Evolutionary conservation across 139 green algal genomes (phyloP).

Genomic region (Spirogloea muscicola): DNA sequence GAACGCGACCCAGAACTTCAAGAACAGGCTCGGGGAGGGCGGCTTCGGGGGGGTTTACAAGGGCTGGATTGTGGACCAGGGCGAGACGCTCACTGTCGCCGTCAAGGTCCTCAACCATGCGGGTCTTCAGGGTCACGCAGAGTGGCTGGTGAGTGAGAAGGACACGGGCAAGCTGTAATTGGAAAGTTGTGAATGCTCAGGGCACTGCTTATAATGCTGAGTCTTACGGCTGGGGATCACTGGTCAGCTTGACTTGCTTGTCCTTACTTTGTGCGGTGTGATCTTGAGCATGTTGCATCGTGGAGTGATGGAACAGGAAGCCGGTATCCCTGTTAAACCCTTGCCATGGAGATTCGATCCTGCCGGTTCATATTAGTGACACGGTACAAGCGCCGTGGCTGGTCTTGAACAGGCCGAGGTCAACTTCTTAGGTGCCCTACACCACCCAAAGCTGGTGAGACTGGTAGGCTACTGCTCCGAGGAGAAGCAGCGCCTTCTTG

Average conservation of each 20-base stretch:
- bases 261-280: neutral
- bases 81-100: constrained; percentile 1
- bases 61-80: neutral
- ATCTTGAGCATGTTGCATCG: neutral
- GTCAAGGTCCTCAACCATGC: constrained; percentile 43
- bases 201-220: too few species aligned
- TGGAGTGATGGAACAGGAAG: too few species aligned
- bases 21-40: constrained; percentile 30
- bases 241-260: neutral
- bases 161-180: neutral
- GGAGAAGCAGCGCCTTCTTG: constrained; percentile 19
- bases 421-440: constrained; percentile 17
- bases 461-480: constrained; percentile 40
- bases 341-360: too few species aligned
- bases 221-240: neutral
- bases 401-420: constrained; percentile 38
- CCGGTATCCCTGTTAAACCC: too few species aligned
- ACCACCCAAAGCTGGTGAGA: constrained; percentile 31
- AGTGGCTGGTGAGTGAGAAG: constrained; percentile 34
- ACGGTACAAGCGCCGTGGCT: neutral
- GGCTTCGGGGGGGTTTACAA: constrained; percentile 37
- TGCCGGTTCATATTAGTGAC: neutral
- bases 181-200: neutral
- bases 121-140: constrained; percentile 38
- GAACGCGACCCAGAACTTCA: constrained; percentile 9